Evolutionary conservation across 2,329 filamentous ascomycete genomes (phyloP), one percentile per base, ranked within the genome.

Genomic region (Aspergillus eucalypticola): DNA sequence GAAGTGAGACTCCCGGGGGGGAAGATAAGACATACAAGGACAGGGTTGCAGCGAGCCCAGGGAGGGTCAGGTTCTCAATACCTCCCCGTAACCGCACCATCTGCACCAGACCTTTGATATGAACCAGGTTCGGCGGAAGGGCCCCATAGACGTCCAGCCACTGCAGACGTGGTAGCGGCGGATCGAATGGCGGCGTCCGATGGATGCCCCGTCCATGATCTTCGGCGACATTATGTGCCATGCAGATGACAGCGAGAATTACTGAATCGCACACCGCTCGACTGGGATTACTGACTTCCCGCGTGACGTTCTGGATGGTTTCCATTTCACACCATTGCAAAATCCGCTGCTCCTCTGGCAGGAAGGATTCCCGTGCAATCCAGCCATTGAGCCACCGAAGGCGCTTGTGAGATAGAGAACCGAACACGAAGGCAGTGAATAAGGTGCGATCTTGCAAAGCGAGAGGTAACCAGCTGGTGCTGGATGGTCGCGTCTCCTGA

Each of bases 81-180:
- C 77, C 77, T 5, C 77, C 77, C 29, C 73, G 71, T 6, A 76
- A 53, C 19, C 71, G 69, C 42, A 79, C 59, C 62, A 78, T 67
- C 50, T 75, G 71, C 5, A 72, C 62, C 29, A 78, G 60, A 0
- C 75, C 75, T 52, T 69, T 63, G 10, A 74, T 61, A 60, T 78
- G 75, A 2, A 75, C 66, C 46, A 75, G 66, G 27, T 76, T 76
- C 5, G 73, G 69, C 4, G 70, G 67, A 11, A 74, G 66, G 56
- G 67, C 69, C 0, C 74, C 74, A 53, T 76, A 76, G 6, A 77
- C 66, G 54, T 75, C 70, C 4, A 77, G 59, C 70, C 74, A 76
- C 58, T 77, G 75, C 50, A 78, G 58, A 3, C 68, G 67, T 21
- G 69, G 71, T 49, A 77, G 66, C 1, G 75, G 75, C 2, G 75